These are phyloP conservation scores for Trypethelium eluteriae DNA, from an alignment of 495 filamentous ascomycete species.

Conservation along the genomic window DNA sequence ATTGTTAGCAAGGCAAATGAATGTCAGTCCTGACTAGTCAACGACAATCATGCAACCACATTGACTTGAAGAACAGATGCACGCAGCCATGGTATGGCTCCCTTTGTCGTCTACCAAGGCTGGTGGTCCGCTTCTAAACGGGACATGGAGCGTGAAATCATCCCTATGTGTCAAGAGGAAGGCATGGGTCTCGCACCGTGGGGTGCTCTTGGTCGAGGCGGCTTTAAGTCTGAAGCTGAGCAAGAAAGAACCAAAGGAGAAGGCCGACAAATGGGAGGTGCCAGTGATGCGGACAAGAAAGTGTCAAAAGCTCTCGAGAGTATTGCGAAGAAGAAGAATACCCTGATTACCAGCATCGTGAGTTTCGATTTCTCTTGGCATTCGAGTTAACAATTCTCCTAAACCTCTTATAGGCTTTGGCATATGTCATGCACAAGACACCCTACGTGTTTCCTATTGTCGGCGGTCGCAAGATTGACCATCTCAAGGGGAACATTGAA, in stretches of 20 bases:
- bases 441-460: slow-evolving; percentile 69
- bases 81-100: slow-evolving; percentile 44
- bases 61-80: not conserved
- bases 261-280: slow-evolving; percentile 29
- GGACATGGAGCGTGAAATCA: slow-evolving; percentile 46
- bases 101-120: slow-evolving; percentile 60
- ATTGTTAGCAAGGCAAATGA: slow-evolving; percentile 28
- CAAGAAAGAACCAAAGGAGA: slow-evolving; percentile 29
- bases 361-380: not conserved
- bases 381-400: slow-evolving; percentile 33
- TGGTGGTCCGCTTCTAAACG: slow-evolving; percentile 47
- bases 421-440: slow-evolving; percentile 64
- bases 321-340: slow-evolving; percentile 21
- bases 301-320: slow-evolving; percentile 18
- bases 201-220: slow-evolving; percentile 34
- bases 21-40: slow-evolving; percentile 10
- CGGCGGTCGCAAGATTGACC: slow-evolving; percentile 55
- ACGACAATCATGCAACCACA: not conserved
- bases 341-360: slow-evolving; percentile 18
- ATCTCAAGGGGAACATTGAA: slow-evolving; percentile 60
- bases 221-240: slow-evolving; percentile 30
- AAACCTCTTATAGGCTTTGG: slow-evolving; percentile 44
- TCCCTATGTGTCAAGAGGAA: slow-evolving; percentile 45
- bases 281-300: slow-evolving; percentile 11
- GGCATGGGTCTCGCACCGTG: slow-evolving; percentile 36